Base-by-base conservation (phyloP, 202 grass and related monocot species). In the Bolboschoenoplectus hybrid region DNA sequence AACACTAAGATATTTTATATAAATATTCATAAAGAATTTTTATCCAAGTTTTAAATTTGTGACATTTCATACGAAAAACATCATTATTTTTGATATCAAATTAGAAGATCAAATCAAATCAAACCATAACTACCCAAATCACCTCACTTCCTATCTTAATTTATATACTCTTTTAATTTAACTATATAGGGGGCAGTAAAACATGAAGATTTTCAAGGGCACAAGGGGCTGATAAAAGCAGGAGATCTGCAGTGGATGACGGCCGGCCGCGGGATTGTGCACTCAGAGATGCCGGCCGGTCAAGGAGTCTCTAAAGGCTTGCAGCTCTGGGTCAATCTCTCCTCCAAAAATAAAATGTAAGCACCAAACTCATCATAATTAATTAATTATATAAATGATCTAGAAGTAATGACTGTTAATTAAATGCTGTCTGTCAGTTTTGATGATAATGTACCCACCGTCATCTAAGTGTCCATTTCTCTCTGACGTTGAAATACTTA, bases 231-330 rank as follows among this genome's bases (percentile, higher is more conserved):
- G 0, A 99, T 99, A 86, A 99, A 92, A 88, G 92, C 93, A 43
- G 97, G 93, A 81, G 97, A 96, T 80, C 85, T 99, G 81, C 97
- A 99, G 75, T 99, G 97, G 97, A 99, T 99, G 97, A 99, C 97
- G 35, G 97, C 97, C 7, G 97, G 93, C 12, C 88, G 93, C 61
- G 97, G 97, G 58, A 96, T 99, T 71, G 89, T 99, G 69, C 97
- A 99, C 90, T 96, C 97, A 2, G 97, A 96, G 87, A 99, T 96
- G 93, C 97, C 97, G 17, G 90, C 90, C 2, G 91, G 74, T 32
- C 91, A 85, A 41, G 97, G 87, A 14, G 89, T 86, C 2, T 94
- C 90, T 84, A 94, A 75, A 82, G 97, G 97, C 3, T 91, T 99
- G 13, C 97, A 99, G 85, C 93, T 99, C 12, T 99, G 97, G 97